Conservation (phyloP, 257 asterid species). For the Gardenia jasminoides region DNA sequence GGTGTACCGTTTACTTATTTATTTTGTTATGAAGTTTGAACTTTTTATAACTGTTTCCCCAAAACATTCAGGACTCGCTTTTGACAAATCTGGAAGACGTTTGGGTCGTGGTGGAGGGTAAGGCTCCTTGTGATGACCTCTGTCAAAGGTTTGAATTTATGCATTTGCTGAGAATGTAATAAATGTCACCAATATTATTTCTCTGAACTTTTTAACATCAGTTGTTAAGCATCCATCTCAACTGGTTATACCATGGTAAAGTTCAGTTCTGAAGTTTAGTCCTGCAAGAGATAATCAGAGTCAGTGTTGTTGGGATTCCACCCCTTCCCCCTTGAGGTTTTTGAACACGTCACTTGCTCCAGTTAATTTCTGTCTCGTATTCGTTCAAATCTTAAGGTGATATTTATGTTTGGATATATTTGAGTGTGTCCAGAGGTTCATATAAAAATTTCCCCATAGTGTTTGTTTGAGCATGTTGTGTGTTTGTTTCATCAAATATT, state of each 20-base stretch:
- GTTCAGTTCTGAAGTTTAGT: neutral
- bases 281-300: neutral
- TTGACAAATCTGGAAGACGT: slow-evolving; percentile 89
- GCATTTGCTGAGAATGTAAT: neutral
- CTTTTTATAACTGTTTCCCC: neutral
- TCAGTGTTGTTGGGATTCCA: neutral
- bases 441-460: too few species aligned
- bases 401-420: too few species aligned
- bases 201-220: neutral
- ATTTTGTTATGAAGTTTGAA: neutral
- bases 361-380: neutral
- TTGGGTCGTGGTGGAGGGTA: slow-evolving; percentile 99
- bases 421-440: neutral
- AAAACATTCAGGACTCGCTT: slow-evolving; percentile 69
- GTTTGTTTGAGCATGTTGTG: neutral
- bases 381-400: neutral
- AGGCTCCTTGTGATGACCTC: slow-evolving; percentile 23
- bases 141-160: neutral
- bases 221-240: neutral
- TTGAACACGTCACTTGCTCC: neutral
- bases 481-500: neutral
- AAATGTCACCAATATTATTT: neutral
- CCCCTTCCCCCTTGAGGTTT: neutral
- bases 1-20: neutral
- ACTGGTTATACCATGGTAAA: too few species aligned